Percentiles rank a stretch among this genome's conserved stretches.
Conservation (phyloP, 2,329 filamentous ascomycete species). For the Myriangium duriaei region DNA sequence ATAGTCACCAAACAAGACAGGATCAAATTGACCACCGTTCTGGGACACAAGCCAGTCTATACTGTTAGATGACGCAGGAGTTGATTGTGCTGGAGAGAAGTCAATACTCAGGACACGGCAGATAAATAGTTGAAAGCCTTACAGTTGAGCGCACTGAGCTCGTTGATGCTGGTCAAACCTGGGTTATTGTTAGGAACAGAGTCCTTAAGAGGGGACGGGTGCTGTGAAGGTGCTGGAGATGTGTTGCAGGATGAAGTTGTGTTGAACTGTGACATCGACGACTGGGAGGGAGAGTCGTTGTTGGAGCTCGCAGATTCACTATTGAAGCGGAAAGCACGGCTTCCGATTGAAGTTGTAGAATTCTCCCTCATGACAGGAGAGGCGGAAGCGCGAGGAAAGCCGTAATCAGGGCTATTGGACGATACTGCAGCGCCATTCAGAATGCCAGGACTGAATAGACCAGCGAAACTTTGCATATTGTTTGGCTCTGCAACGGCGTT, state of each 20-base stretch:
- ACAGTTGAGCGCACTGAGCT: neutral
- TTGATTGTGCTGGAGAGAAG: constrained; percentile 37
- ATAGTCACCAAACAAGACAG: constrained; percentile 82
- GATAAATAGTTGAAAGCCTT: neutral
- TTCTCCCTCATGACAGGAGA: constrained; percentile 19
- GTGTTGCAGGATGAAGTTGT: constrained; percentile 50
- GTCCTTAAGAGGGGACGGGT: constrained; percentile 44
- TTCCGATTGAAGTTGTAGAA: constrained; percentile 30
- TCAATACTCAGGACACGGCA: neutral
- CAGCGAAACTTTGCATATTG: constrained; percentile 33
- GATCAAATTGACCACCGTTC: constrained; percentile 78
- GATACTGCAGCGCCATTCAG: constrained; percentile 28
- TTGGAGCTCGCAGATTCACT: constrained; percentile 32
- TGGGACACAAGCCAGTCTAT: constrained; percentile 68
- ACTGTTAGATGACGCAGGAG: constrained; percentile 42
- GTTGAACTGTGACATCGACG: constrained; percentile 38
- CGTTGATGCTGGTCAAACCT: constrained; percentile 4
- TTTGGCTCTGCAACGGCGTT: neutral
- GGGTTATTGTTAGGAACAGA: constrained; percentile 6
- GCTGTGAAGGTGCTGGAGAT: constrained; percentile 59
- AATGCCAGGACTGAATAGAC: constrained; percentile 47
- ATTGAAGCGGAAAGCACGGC: constrained; percentile 39
- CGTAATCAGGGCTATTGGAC: constrained; percentile 22
- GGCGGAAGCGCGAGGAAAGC: constrained; percentile 12
- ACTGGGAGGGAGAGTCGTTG: constrained; percentile 39